A percentile compares a stretch with the other conserved stretches of the same genome.
These are phyloP conservation scores for Pseudocercospora fijiensis DNA, from an alignment of 2,329 filamentous ascomycete species.

Conservation along the genomic window DNA sequence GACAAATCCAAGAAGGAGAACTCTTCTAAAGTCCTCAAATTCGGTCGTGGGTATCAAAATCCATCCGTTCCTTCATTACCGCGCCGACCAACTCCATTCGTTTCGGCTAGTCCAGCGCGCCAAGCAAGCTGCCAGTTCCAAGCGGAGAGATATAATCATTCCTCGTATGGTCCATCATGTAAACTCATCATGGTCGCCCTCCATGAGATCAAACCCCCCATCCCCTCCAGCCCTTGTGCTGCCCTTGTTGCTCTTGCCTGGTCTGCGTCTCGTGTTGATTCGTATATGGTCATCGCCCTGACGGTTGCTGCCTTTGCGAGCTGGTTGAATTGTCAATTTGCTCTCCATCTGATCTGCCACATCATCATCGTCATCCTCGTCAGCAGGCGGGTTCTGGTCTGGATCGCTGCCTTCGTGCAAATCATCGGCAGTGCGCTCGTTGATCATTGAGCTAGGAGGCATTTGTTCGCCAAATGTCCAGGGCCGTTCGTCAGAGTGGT, in stretches of 20 bases:
- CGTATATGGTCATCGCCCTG: slow-evolving; percentile 23
- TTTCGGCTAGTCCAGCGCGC: not conserved
- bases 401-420: slow-evolving; percentile 11
- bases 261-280: slow-evolving; percentile 26
- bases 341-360: slow-evolving; percentile 31
- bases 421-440: slow-evolving; percentile 26
- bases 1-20: not conserved
- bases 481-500: slow-evolving; percentile 21
- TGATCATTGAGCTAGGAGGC: slow-evolving; percentile 32
- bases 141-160: not conserved
- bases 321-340: slow-evolving; percentile 27
- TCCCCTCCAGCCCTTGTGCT: slow-evolving; percentile 2
- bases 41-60: not conserved
- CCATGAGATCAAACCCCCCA: slow-evolving; percentile 15
- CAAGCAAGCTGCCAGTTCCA: not conserved
- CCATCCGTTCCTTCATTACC: not conserved
- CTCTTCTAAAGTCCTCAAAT: not conserved
- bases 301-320: slow-evolving; percentile 15
- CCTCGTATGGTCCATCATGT: not conserved
- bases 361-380: slow-evolving; percentile 22
- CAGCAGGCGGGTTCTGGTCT: slow-evolving; percentile 11
- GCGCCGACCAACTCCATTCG: not conserved
- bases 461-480: slow-evolving; percentile 37
- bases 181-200: slow-evolving; percentile 15
- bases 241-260: slow-evolving; percentile 11